A percentile compares a stretch with the other conserved stretches of the same genome.
Evolutionary conservation across 176 grass and related monocot species (phyloP).

Genomic region (Secale cereale): DNA sequence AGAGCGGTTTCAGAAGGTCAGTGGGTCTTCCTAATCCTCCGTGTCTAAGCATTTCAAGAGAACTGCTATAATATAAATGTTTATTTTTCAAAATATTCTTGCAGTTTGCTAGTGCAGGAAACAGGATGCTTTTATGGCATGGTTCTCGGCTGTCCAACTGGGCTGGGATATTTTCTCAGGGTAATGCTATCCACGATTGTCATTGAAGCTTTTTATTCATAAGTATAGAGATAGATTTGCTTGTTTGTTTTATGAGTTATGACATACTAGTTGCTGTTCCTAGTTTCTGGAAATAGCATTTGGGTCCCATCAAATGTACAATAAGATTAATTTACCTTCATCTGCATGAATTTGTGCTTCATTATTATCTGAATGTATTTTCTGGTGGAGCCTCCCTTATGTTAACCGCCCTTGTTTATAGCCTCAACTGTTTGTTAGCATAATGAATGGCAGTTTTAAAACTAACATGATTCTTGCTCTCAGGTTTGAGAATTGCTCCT

Average conservation of each 20-base stretch:
- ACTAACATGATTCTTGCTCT: conserved; percentile 13
- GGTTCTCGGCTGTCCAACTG: conserved; percentile 92
- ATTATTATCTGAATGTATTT: conserved; percentile 10
- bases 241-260: conserved; percentile 1
- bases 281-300: neutral
- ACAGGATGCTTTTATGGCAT: conserved; percentile 99
- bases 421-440: neutral
- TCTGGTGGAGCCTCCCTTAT: neutral
- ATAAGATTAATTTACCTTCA: conserved; percentile 12
- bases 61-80: neutral
- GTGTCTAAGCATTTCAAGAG: conserved; percentile 14
- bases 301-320: neutral
- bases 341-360: neutral
- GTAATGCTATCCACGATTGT: conserved; percentile 35
- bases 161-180: conserved; percentile 93
- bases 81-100: conserved; percentile 19
- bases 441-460: neutral
- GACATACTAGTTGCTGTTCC: neutral
- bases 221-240: conserved; percentile 18
- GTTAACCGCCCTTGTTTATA: neutral
- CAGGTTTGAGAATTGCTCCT: conserved; percentile 94
- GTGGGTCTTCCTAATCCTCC: conserved; percentile 9
- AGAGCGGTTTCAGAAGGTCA: conserved; percentile 71
- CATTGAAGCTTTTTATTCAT: neutral
- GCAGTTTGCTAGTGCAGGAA: conserved; percentile 68